Evolutionary conservation across 73 alveolate genomes (phyloP).

Genomic region (Urostyla sp.): DNA sequence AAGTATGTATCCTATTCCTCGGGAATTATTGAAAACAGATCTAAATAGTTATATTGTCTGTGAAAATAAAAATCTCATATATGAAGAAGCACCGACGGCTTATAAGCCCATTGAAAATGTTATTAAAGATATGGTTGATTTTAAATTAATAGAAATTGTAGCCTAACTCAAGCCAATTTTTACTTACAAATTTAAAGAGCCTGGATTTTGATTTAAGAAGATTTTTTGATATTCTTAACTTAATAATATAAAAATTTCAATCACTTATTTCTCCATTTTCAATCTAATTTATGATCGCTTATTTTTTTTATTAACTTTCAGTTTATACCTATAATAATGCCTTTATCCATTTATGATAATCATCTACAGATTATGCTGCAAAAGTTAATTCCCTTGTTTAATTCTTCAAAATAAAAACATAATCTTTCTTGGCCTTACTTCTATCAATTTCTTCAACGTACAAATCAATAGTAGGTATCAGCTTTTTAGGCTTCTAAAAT

Average conservation of each 20-base stretch:
- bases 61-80: constrained; percentile 61
- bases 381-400: no score
- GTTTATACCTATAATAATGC: no score
- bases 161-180: constrained; percentile 59
- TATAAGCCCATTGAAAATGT: constrained; percentile 64
- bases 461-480: no score
- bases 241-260: not conserved
- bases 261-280: not conserved
- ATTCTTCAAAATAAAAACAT: no score
- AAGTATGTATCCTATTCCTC: constrained; percentile 21
- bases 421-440: no score
- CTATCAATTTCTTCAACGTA: no score
- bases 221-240: not conserved
- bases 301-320: not conserved
- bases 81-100: constrained; percentile 72
- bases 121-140: constrained; percentile 49
- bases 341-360: no score
- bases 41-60: constrained; percentile 57
- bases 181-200: constrained; percentile 64
- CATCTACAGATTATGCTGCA: no score
- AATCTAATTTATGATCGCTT: not conserved
- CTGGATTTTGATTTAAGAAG: not conserved
- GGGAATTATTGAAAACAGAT: constrained; percentile 47
- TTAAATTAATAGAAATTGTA: constrained; percentile 40
- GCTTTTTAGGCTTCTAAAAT: no score